phyloP scores from a whole-genome alignment of 2,329 filamentous ascomycete species.

The Metarhizium album region DNA sequence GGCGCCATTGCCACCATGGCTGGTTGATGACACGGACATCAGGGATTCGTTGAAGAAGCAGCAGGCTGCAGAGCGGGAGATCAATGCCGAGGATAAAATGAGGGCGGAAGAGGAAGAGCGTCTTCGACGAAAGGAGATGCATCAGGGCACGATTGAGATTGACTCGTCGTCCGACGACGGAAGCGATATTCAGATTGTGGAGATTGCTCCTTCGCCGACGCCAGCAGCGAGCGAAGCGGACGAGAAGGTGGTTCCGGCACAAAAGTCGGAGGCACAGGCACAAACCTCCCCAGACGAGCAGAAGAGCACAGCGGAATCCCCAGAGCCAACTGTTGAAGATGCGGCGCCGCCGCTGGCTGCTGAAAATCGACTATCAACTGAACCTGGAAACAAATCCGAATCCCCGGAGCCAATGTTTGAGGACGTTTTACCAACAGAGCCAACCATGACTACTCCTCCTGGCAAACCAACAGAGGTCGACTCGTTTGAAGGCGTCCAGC shows the following conservation, averaged over 20 bases:
- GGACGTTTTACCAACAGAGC: constrained; percentile 20
- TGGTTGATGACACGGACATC: constrained; percentile 55
- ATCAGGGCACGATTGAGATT: constrained; percentile 48
- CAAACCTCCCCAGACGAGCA: background rate
- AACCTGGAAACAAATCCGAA: constrained; percentile 13
- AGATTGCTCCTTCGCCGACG: constrained; percentile 29
- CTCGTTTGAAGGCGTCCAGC: constrained; percentile 9
- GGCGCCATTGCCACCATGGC: constrained; percentile 66
- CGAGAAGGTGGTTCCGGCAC: background rate
- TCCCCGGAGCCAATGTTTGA: constrained; percentile 27
- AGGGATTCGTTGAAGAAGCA: constrained; percentile 51
- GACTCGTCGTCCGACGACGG: constrained; percentile 50
- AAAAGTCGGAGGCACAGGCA: background rate
- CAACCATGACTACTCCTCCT: background rate
- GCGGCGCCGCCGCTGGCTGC: constrained; percentile 15
- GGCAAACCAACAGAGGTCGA: background rate
- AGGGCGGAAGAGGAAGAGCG: constrained; percentile 45
- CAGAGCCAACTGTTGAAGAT: constrained; percentile 26
- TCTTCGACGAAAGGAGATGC: constrained; percentile 28
- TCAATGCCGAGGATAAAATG: constrained; percentile 53
- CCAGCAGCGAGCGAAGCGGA: constrained; percentile 1
- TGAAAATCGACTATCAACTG: background rate
- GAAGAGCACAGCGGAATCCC: background rate
- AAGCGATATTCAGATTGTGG: constrained; percentile 47
- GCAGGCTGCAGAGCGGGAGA: constrained; percentile 43